Evolutionary conservation across 345 rosid genomes (phyloP), one percentile per base, ranked within the genome.

Genomic region (Heritiera fomes): DNA sequence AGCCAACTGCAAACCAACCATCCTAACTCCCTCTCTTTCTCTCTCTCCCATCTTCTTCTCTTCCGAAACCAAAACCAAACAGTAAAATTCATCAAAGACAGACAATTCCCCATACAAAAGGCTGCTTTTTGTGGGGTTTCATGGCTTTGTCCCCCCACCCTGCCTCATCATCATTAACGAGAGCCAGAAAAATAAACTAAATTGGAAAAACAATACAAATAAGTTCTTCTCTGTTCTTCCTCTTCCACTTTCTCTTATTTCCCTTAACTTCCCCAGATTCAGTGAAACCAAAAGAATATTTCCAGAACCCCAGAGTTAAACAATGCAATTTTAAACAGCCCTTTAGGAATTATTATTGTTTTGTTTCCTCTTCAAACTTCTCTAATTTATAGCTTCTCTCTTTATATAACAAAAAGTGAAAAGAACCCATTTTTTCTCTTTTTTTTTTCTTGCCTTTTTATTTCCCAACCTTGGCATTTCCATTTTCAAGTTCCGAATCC

Each of bases 191-290:
- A 9, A 47, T 1, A 10, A 47, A 10, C 1, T 1, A 10, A 10
- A 10, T 8, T 0, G 11, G 3, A 10, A 47, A 47, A 47, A 1
- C 11, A 47, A 47, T 8, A 47, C 1, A 47, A 47, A 47, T 8
- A 47, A 47, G 10, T 10, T 47, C 52, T 1, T 47, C 52, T 2
- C 41, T 41, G 6, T 41, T 47, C 52, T 47, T 10, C 10, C 11
- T 47, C 52, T 10, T 47, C 52, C 28, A 23, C 28, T 23, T 23
- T 23, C 28, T 23, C 28, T 23, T 34, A 1, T 34, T 50, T 17
- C 28, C 56, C 12, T 11, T 70, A 28, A 70, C 73, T 47, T 47
- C 11, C 10, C 8, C 75, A 15, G 75, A 71, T 71, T 60, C 61
- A 41, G 15, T 71, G 73, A 13, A 47, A 70, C 73, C 58, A 23